A percentile compares a stretch with the other conserved stretches of the same genome.
phyloP scores from a whole-genome alignment of 2,329 filamentous ascomycete species.

The Cladosporium halotolerans region DNA sequence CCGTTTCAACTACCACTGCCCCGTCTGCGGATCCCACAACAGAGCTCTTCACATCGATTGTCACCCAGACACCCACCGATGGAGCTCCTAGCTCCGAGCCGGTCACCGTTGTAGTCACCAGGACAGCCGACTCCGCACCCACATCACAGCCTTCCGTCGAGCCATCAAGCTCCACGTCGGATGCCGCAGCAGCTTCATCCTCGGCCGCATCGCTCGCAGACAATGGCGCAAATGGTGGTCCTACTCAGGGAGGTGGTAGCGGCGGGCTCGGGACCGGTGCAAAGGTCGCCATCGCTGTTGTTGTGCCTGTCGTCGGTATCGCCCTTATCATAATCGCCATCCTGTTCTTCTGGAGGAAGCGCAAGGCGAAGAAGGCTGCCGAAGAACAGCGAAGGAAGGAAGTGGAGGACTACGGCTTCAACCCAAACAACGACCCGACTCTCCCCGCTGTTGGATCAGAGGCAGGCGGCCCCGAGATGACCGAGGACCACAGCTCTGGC shows the following conservation, averaged over 20 bases:
- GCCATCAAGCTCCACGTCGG: conserved; percentile 1
- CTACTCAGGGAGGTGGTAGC: conserved; percentile 14
- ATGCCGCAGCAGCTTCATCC: conserved; percentile 15
- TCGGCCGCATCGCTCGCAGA: conserved; percentile 15
- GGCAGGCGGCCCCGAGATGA: conserved; percentile 58
- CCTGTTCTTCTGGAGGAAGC: conserved; percentile 80
- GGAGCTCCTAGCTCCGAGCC: conserved; percentile 11
- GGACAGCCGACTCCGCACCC: conserved; percentile 5
- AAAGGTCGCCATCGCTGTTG: conserved; percentile 85
- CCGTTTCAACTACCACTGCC: conserved; percentile 17
- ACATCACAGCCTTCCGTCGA: conserved; percentile 11
- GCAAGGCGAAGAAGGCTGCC: conserved; percentile 75
- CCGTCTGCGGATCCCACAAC: conserved; percentile 19
- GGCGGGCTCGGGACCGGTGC: conserved; percentile 54
- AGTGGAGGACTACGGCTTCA: conserved; percentile 94
- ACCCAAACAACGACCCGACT: conserved; percentile 91
- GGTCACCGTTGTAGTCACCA: conserved; percentile 22
- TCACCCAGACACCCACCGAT: conserved; percentile 14
- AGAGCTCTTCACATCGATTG: conserved; percentile 19
- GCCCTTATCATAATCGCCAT: conserved; percentile 70
- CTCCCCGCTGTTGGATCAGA: conserved; percentile 54
- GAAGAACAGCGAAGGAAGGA: conserved; percentile 90
- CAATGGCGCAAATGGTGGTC: conserved; percentile 10
- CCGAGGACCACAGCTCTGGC: conserved; percentile 67
- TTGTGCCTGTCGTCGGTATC: conserved; percentile 85